phyloP scores from a whole-genome alignment of 768 basidiomycete genomes.

The Amanita pseudoporphyria region DNA sequence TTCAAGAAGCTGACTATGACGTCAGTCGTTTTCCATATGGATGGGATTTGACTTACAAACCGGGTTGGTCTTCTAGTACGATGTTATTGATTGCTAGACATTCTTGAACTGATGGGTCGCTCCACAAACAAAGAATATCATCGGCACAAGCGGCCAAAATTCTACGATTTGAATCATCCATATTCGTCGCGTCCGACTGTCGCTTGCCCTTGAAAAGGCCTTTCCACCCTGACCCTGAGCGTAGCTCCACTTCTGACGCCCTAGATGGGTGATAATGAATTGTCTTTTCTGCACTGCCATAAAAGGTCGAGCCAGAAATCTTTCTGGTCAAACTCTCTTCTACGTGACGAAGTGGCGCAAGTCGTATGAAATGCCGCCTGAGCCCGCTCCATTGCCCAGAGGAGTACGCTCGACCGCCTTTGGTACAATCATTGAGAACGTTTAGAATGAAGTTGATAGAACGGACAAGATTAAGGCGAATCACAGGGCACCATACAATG shows the following conservation, averaged over 20 bases:
- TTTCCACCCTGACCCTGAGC: conserved; percentile 42
- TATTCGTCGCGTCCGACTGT: conserved; percentile 15
- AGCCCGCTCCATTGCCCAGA: conserved; percentile 18
- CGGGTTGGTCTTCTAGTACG: conserved; percentile 44
- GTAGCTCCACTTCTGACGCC: conserved; percentile 38
- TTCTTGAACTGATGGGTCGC: conserved; percentile 31
- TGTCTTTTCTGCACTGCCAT: conserved; percentile 4
- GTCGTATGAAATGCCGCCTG: conserved; percentile 36
- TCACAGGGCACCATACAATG: conserved; percentile 53
- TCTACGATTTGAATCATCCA: conserved; percentile 34
- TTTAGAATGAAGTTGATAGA: conserved; percentile 32
- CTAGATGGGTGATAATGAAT: conserved; percentile 26
- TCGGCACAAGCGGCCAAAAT: conserved; percentile 43
- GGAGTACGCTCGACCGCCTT: conserved; percentile 13
- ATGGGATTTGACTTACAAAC: conserved; percentile 39
- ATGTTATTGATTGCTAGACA: conserved; percentile 34
- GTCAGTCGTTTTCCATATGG: not conserved
- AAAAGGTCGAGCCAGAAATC: conserved; percentile 24
- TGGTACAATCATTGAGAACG: conserved; percentile 17
- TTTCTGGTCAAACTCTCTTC: conserved; percentile 38
- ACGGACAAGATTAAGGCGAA: conserved; percentile 60
- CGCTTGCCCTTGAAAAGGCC: conserved; percentile 28
- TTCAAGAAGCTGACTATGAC: conserved; percentile 41
- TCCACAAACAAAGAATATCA: conserved; percentile 50
- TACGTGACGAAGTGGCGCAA: conserved; percentile 46